Base-by-base conservation (phyloP, 2,329 filamentous ascomycete genomes). In the Venturia oleaginea region DNA sequence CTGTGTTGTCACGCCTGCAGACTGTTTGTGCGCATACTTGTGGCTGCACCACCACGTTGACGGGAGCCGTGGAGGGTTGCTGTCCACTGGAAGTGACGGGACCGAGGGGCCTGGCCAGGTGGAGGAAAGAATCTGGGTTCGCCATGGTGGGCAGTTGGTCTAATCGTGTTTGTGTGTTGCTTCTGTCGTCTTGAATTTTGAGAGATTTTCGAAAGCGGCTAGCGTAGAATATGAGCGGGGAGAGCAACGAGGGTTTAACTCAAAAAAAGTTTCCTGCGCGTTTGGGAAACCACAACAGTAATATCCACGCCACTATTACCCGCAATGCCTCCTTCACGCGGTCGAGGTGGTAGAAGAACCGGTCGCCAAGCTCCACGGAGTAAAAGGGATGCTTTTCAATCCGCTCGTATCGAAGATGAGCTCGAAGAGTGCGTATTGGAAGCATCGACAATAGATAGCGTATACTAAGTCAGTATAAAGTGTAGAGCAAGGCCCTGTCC, bases 41-140 rank as follows among this genome's bases (percentile, higher is more conserved):
- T 73, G 94, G 92, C 78, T 97, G 94, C 77, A 99, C 90, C 75
- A 91, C 89, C 75, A 99, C 92, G 77, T 88, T 90, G 77, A 99
- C 86, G 78, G 94, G 94, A 79, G 92, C 89, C 76, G 92, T 93
- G 72, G 88, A 92, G 73, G 88, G 87, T 78, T 91, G 89, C 74
- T 90, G 32, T 11, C 46, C 86, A 75, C 89, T 90, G 72, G 92
- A 82, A 66, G 85, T 82, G 68, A 88, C 87, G 70, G 92, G 91
- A 76, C 91, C 92, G 69, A 97, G 83, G 73, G 94, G 94, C 78
- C 94, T 87, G 74, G 93, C 88, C 70, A 99, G 88, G 78, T 99
- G 94, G 73, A 97, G 87, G 82, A 96, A 97, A 69, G 90, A 89
- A 77, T 93, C 89, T 72, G 85, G 83, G 76, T 87, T 80, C 77